Conservation (phyloP, 164 flowering plant genomes). For the Hamamelis virginiana region DNA sequence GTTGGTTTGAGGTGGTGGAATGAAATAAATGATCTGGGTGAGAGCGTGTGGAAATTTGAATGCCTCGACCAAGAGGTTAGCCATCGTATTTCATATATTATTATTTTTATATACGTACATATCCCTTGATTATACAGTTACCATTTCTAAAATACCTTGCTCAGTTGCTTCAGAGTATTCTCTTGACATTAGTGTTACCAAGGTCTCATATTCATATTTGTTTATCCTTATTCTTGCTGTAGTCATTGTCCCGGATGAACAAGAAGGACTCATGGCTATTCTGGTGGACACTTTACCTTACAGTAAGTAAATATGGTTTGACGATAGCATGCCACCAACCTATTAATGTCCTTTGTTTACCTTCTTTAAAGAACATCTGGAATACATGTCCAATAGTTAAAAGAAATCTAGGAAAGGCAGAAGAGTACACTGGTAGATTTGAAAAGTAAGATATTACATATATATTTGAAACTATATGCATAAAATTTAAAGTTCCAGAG, state of each 20-base stretch:
- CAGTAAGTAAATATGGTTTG: constrained; percentile 51
- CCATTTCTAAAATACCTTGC: neutral
- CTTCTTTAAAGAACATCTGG: neutral
- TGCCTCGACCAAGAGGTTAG: constrained; percentile 93
- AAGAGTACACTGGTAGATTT: neutral
- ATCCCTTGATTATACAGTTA: neutral
- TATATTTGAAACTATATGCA: neutral
- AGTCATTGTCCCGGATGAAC: constrained; percentile 93
- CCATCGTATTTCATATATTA: constrained; percentile 1
- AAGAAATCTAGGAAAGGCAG: neutral
- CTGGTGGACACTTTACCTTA: constrained; percentile 93
- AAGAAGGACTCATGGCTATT: constrained; percentile 98
- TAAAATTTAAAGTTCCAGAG: neutral
- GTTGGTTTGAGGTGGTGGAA: constrained; percentile 99
- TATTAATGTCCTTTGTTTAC: neutral
- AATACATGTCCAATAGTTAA: neutral
- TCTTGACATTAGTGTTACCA: neutral
- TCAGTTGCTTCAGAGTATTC: neutral
- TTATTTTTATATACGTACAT: neutral
- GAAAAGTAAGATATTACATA: neutral
- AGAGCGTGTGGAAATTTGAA: constrained; percentile 93
- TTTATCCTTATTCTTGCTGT: constrained; percentile 12
- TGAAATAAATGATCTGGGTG: constrained; percentile 89
- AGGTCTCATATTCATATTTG: constrained; percentile 12
- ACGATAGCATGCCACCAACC: neutral